Evolutionary conservation across 1,284 basidiomycete genomes (phyloP), one percentile per base, ranked within the genome.

Genomic region (Sphaerobolus stellatus): DNA sequence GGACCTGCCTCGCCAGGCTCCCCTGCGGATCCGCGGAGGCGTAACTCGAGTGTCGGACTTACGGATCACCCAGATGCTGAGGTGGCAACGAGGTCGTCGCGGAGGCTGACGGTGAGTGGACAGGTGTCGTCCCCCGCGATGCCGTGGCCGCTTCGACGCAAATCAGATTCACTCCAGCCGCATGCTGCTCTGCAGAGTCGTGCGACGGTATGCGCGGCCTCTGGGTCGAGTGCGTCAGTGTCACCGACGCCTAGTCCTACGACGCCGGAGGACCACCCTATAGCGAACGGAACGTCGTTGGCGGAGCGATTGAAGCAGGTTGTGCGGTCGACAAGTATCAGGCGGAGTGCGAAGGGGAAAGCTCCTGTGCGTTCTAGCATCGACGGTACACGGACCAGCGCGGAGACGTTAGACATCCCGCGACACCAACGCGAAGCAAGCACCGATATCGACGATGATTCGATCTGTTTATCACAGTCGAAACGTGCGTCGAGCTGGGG

Each of bases 401-500:
- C 53, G 2, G 53, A 54, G 22, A 54, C 53, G 3, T 45, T 54
- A 13, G 36, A 49, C 29, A 31, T 49, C 14, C 33, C 40, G n/a
- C 30, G 31, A 13, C 24, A 25, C 2, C 8, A 9, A 54, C 22
- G 68, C 59, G 65, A 64, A 51, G n/a, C n/a, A n/a, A n/a, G n/a
- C n/a, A n/a, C n/a, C n/a, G n/a, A n/a, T n/a, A n/a, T n/a, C n/a
- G n/a, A n/a, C n/a, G n/a, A n/a, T n/a, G 58, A 64, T 56, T 57
- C 63, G 57, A 66, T 65, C n/a, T 56, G 58, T 48, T 61, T 75
- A 50, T 70, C 68, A 1, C 66, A 73, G 24, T 78, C 77, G 24
- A 73, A 80, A 60, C 75, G 84, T 13, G 84, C 84, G 8, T 83
- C 83, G 45, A 86, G 83, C 62, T 86, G 83, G 83, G 77, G 34